Evolutionary conservation across 306 rosid genomes (phyloP).

Genomic region (Corylus avellana): DNA sequence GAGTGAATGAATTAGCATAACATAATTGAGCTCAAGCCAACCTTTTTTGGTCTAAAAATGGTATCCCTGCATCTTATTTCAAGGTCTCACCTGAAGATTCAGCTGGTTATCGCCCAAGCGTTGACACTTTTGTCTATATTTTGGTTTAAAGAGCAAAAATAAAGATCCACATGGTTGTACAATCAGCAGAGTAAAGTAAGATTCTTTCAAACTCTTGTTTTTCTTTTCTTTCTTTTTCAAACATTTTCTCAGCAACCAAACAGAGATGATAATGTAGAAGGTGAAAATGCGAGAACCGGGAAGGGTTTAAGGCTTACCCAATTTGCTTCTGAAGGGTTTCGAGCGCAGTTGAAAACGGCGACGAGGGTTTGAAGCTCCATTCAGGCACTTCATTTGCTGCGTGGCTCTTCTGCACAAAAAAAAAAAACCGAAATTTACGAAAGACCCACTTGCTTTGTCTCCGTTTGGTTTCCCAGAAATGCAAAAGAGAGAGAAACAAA

Average conservation of each 20-base stretch:
- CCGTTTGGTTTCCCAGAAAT: not conserved
- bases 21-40: too few relatives aligned
- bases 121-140: not conserved
- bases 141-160: not conserved
- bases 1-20: too few relatives aligned
- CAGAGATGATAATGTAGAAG: not conserved
- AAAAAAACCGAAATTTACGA: not conserved
- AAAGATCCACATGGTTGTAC: not conserved
- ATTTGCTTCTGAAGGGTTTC: conserved; percentile 59
- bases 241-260: not conserved
- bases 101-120: not conserved
- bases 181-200: not conserved
- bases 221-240: not conserved
- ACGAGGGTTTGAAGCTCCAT: conserved; percentile 18
- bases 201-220: not conserved
- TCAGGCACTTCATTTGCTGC: conserved; percentile 1
- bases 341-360: conserved; percentile 56
- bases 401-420: conserved; percentile 41
- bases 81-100: too few relatives aligned
- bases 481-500: not conserved
- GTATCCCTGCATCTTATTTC: too few relatives aligned
- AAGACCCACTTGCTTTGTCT: not conserved
- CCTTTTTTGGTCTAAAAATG: too few relatives aligned
- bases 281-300: not conserved
- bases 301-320: conserved; percentile 30